phyloP scores from a whole-genome alignment of 495 filamentous ascomycete species.

The Penicilliopsis zonata region DNA sequence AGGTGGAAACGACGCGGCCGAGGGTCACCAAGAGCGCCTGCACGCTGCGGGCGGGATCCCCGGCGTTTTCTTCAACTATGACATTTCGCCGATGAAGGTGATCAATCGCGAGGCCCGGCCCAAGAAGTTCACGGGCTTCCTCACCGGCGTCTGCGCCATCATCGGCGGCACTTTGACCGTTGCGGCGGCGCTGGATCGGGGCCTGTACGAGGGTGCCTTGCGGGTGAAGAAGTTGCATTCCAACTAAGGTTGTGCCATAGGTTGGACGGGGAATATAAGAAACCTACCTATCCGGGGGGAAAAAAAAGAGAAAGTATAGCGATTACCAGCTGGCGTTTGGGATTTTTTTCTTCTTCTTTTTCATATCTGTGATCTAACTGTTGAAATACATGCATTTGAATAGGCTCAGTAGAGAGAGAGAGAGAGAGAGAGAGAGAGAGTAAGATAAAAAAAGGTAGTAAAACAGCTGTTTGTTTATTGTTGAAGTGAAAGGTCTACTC shows the following conservation, averaged over 20 bases:
- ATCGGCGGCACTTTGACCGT: conserved; percentile 94
- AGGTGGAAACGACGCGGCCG: conserved; percentile 69
- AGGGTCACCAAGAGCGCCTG: conserved; percentile 80
- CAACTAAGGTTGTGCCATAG: conserved; percentile 16
- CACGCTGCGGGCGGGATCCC: conserved; percentile 88
- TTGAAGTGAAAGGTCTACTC: too few relatives aligned
- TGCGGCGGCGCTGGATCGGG: conserved; percentile 84
- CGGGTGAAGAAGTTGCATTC: conserved; percentile 78
- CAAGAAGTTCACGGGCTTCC: conserved; percentile 80
- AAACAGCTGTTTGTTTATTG: too few relatives aligned
- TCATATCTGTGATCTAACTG: too few relatives aligned
- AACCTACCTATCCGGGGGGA: too few relatives aligned
- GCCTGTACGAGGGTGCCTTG: conserved; percentile 76
- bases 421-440: too few relatives aligned
- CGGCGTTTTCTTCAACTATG: conserved; percentile 96
- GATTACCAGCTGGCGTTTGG: too few relatives aligned
- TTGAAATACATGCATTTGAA: too few relatives aligned
- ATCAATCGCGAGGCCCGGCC: conserved; percentile 86
- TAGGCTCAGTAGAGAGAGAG: too few relatives aligned
- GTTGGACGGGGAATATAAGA: too few relatives aligned
- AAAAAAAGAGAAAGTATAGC: too few relatives aligned
- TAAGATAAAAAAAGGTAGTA: too few relatives aligned
- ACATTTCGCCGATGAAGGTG: conserved; percentile 99
- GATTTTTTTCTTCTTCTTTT: too few relatives aligned
- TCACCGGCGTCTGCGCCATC: conserved; percentile 88